Conservation (phyloP, 1,284 basidiomycete species). For the Moesziomyces globuligerus region DNA sequence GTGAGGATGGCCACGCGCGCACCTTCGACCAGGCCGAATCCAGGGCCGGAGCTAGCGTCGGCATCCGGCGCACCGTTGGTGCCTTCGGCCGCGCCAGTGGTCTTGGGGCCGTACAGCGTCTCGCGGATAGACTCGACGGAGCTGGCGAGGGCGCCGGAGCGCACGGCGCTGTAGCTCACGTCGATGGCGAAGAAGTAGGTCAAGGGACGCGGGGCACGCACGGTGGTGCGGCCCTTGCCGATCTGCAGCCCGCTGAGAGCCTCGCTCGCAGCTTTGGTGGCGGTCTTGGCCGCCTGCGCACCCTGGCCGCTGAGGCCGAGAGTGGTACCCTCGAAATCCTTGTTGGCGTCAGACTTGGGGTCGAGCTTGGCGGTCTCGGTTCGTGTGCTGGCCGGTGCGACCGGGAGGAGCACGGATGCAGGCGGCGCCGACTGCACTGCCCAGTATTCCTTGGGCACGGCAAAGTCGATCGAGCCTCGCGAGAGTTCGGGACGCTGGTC, state of each 20-base stretch:
- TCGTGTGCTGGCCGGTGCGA: conserved; percentile 54
- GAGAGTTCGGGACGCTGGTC: conserved; percentile 84
- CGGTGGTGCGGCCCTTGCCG: conserved; percentile 62
- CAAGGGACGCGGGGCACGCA: conserved; percentile 71
- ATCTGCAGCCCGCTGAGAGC: conserved; percentile 55
- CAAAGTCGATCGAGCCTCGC: conserved; percentile 91
- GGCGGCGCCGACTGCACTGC: conserved; percentile 71
- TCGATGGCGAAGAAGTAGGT: conserved; percentile 90
- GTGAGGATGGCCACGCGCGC: conserved; percentile 77
- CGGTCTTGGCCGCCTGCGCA: conserved; percentile 59
- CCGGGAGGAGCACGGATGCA: conserved; percentile 51
- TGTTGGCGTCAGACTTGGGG: conserved; percentile 38
- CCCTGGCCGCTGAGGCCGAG: conserved; percentile 58
- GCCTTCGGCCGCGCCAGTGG: conserved; percentile 28
- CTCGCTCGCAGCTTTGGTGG: conserved; percentile 63
- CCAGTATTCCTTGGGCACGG: conserved; percentile 87
- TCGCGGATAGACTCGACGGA: conserved; percentile 77
- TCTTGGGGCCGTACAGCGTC: conserved; percentile 73
- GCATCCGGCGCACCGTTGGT: conserved; percentile 40
- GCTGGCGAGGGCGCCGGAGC: conserved; percentile 78
- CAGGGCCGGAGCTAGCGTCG: conserved; percentile 38
- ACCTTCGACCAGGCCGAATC: conserved; percentile 65
- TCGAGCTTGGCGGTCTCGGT: conserved; percentile 58
- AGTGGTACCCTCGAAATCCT: conserved; percentile 58
- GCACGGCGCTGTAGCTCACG: conserved; percentile 78